A percentile compares a stretch with the other conserved stretches of the same genome.
Evolutionary conservation across 2,329 filamentous ascomycete genomes (phyloP).

Genomic region (Talaromyces funiculosus): DNA sequence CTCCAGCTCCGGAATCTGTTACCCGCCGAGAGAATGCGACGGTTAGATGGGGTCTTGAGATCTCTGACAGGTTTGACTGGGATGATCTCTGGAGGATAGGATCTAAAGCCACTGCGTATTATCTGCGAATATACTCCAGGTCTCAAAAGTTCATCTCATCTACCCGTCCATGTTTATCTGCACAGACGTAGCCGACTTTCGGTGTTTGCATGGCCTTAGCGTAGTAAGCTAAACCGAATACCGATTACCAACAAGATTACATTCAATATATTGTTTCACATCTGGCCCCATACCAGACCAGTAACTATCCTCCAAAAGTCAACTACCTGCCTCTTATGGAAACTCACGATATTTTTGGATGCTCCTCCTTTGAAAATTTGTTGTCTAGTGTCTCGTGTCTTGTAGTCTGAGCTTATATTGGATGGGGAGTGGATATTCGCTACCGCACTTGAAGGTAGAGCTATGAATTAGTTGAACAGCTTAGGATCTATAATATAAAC

Average conservation of each 20-base stretch:
- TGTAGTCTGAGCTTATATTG: not conserved
- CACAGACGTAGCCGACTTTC: not conserved
- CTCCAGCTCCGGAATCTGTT: not conserved
- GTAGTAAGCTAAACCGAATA: not conserved
- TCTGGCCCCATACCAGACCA: not conserved
- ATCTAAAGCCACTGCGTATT: not conserved
- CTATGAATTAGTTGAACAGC: not conserved
- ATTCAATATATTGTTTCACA: not conserved
- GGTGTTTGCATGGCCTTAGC: not conserved
- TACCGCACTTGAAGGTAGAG: not conserved
- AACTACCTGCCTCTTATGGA: not conserved
- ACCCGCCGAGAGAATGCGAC: not conserved
- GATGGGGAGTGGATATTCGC: not conserved
- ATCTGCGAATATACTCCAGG: not conserved
- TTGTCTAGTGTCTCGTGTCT: not conserved
- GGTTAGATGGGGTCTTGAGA: not conserved
- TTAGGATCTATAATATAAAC: not conserved
- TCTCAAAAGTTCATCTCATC: not conserved
- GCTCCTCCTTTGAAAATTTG: not conserved
- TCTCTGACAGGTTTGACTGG: not conserved
- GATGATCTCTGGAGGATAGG: not conserved
- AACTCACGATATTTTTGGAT: not conserved
- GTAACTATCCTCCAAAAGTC: not conserved
- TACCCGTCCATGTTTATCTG: not conserved
- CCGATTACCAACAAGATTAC: not conserved